Base-by-base conservation (phyloP, 208 protist species). In the Lotmaria passim region DNA sequence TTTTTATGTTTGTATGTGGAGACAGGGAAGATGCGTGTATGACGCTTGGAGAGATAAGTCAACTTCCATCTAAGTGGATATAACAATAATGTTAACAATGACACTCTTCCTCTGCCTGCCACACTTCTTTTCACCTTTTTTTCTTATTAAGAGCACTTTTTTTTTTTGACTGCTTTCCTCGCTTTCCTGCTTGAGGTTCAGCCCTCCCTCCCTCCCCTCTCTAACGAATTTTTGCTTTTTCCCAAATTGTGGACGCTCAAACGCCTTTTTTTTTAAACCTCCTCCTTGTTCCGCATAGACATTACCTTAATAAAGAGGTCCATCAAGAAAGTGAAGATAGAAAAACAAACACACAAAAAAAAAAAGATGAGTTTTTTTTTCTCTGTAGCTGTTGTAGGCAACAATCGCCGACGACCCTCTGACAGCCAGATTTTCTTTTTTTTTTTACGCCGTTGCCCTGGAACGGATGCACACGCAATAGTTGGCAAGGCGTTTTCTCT, bases 31-130 rank as follows among this genome's bases (percentile, higher is more conserved):
- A 48, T 23, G 24, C 38, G 34, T 28, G 14, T 66, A 33, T 59
- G 41, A 17, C 17, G 41, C 36, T 75, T 66, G 47, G 14, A 41
- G 60, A 39, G 60, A 14, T 56, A 38, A 24, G 33, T 44, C 17
- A 46, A 66, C 24, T 21, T 34, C 46, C 17, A 52, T 39, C 47
- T 46, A 53, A 39, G 34, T 31, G 28, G 14, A 48, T 14, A 51
- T 19, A 39, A 65, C 7, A 43, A 2, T 26, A 66, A 48, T 7
- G 5, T 38, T 56, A 56, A 38, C 12, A 38, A 56, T 38, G 50
- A 56, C 50, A 30, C 10, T 34, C 17, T 26, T 24, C 26, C 53
- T 44, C 10, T n/a, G 7, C 4, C 51, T 2, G 15, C 30, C 38
- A 3, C 6, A 12, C 51, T 33, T 17, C 30, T 56, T 38, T 21